These are phyloP conservation scores for Kluyveromyces lactis DNA, from an alignment of 805 yeast species.

Conservation along the genomic window DNA sequence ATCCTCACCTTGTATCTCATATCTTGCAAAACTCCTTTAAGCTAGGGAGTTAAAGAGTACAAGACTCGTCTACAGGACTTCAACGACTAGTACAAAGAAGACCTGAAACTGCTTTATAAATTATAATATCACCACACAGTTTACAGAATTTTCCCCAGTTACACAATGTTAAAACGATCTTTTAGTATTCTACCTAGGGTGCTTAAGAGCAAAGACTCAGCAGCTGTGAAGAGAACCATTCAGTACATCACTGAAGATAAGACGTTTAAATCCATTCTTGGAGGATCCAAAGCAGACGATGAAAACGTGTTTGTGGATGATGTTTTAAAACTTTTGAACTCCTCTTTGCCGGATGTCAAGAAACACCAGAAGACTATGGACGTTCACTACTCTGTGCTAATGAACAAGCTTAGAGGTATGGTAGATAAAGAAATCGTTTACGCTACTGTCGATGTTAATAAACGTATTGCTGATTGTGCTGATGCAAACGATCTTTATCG, in stretches of 20 bases:
- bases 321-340: constrained; percentile 20
- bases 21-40: too few species aligned
- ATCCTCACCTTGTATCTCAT: too few species aligned
- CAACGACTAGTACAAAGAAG: too few species aligned
- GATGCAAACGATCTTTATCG: background rate
- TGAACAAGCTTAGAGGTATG: constrained; percentile 19
- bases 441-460: background rate
- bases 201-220: background rate
- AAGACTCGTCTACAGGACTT: too few species aligned
- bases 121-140: too few species aligned
- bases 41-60: too few species aligned
- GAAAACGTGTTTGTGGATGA: constrained; percentile 18
- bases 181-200: background rate
- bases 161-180: constrained; percentile 2
- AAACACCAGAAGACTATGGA: constrained; percentile 16
- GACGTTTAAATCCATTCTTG: background rate
- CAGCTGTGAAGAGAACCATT: background rate
- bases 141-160: too few species aligned
- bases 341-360: constrained; percentile 21
- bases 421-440: constrained; percentile 9
- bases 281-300: background rate
- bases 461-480: background rate
- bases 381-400: constrained; percentile 23
- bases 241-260: constrained; percentile 2
- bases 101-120: too few species aligned